Evolutionary conservation across 1,139 yeast genomes (phyloP), one percentile per base, ranked within the genome.

Genomic region (Pichia sp.): DNA sequence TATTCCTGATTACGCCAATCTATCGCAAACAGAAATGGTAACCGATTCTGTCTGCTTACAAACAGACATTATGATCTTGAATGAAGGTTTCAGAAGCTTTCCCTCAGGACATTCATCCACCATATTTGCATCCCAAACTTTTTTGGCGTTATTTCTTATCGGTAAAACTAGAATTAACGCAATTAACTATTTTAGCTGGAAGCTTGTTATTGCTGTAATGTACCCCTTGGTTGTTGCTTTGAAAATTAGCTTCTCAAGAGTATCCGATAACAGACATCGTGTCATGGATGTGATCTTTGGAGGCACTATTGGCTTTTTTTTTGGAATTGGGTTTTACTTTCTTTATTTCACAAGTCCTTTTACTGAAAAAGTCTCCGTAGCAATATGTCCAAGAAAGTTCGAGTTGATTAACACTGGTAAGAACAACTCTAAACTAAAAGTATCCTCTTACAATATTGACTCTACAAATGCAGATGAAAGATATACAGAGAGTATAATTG

Each of bases 101-200:
- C 77, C 78, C 1, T 71, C 76, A 41, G 77, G 76, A 1, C 77
- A 72, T 49, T 63, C 72, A 41, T 63, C 76, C 1, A 68, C 75
- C 0, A 61, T 71, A 3, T 72, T 71, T 50, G 58, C 74, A 23
- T 64, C 74, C 0, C 63, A 69, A 53, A 62, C 68, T 1, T 55
- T 69, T 15, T 55, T 66, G 8, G 55, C 66, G 28, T 57, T 69
- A 26, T 62, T 68, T 50, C 50, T 64, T n/a, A 54, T 68, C 3
- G 68, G 68, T 0, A 63, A 63, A 41, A 49, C 66, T 31, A 66
- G 63, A 44, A 55, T 66, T 1, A 66, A 66, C 45, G 71, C 22
- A 53, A 71, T 42, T 67, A 68, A 1, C 3, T 38, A 34, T 31
- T 55, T 64, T 9, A 59, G 69, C 7, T 52, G 62, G 41, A 69